These are phyloP conservation scores for Mucor racemosus DNA, from an alignment of 371 early-diverging fungal genomes.

Conservation along the genomic window DNA sequence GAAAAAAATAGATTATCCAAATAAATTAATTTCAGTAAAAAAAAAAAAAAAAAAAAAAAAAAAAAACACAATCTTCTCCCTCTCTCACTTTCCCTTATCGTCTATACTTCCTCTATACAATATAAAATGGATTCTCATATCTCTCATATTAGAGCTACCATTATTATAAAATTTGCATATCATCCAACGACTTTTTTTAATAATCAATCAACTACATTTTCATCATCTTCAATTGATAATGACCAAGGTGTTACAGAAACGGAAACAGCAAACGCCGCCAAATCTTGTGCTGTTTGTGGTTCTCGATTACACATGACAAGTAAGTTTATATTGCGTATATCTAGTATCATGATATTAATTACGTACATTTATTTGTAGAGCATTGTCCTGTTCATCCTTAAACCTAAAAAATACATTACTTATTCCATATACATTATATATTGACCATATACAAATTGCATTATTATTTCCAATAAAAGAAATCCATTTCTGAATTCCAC, in stretches of 20 bases:
- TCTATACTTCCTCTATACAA: constrained; percentile 1
- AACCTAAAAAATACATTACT: neutral
- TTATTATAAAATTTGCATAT: constrained; percentile 9
- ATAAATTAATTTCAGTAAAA: neutral
- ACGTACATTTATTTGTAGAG: constrained; percentile 21
- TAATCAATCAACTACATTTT: neutral
- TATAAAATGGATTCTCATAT: neutral
- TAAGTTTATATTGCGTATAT: constrained; percentile 10
- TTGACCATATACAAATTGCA: too few relatives aligned
- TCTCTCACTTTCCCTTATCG: constrained; percentile 8
- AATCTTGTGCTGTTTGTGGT: constrained; percentile 41
- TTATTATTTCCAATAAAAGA: too few relatives aligned
- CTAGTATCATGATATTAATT: neutral
- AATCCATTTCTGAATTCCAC: too few relatives aligned
- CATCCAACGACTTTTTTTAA: neutral
- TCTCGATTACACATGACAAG: constrained; percentile 44
- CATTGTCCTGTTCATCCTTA: constrained; percentile 46
- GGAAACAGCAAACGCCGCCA: neutral
- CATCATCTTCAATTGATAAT: neutral
- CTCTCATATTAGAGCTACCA: constrained; percentile 6
- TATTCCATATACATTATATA: too few relatives aligned
- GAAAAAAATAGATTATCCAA: neutral
- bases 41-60: neutral
- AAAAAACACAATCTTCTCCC: neutral
- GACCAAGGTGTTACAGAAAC: neutral